Evolutionary conservation across 176 grass and related monocot species (phyloP).

Genomic region (Melocanna baccifera): DNA sequence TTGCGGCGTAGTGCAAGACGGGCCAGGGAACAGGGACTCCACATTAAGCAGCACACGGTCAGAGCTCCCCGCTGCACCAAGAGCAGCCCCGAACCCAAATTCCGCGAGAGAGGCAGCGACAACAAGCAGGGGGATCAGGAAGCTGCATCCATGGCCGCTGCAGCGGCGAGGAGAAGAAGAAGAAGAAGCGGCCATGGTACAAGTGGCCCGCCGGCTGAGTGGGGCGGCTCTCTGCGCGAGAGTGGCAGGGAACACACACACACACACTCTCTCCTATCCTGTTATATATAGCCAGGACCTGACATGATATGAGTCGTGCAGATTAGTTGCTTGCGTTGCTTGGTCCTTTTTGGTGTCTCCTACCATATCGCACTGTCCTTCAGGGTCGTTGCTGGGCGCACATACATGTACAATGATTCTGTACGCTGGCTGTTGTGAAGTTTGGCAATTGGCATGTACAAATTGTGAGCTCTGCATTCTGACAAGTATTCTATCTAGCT

Average conservation of each 20-base stretch:
- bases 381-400: background rate
- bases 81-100: background rate
- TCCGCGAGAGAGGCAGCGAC: background rate
- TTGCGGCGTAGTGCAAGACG: conserved; percentile 16
- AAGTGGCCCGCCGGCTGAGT: background rate
- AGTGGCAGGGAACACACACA: conserved; percentile 13
- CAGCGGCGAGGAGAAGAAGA: background rate
- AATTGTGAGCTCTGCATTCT: background rate
- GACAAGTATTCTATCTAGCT: background rate
- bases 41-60: conserved; percentile 2
- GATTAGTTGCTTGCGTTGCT: background rate
- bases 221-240: background rate
- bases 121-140: background rate
- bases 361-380: background rate
- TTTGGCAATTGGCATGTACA: background rate
- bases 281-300: conserved; percentile 7
- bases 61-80: conserved; percentile 1
- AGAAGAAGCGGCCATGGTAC: background rate
- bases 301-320: background rate
- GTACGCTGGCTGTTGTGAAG: background rate
- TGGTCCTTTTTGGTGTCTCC: background rate
- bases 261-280: background rate
- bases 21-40: background rate
- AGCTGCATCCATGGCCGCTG: conserved; percentile 3
- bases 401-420: background rate